phyloP scores from a whole-genome alignment of 148 eudicot genomes.

The Cornus kousa region DNA sequence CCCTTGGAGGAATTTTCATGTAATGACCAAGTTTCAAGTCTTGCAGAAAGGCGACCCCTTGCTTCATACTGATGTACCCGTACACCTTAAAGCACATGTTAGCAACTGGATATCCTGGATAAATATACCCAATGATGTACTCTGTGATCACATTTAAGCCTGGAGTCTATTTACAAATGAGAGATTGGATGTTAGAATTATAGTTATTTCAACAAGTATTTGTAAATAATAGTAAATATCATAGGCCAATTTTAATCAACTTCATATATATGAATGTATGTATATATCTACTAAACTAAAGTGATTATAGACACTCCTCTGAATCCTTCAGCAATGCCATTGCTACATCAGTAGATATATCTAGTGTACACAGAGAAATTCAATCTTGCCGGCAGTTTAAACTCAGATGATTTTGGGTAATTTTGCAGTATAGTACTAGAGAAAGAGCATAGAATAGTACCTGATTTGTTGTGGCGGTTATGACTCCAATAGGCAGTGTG shows the following conservation, averaged over 20 bases:
- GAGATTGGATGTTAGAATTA: not conserved
- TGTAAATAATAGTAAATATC: too few relatives aligned
- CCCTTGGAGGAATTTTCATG: conserved; percentile 66
- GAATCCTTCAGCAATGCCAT: not conserved
- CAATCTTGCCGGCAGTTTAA: not conserved
- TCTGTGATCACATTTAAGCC: conserved; percentile 59
- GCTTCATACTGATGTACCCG: conserved; percentile 52
- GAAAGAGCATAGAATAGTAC: conserved; percentile 18
- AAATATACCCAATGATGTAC: conserved; percentile 52
- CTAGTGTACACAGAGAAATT: not conserved
- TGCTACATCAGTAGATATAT: not conserved
- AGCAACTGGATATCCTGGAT: conserved; percentile 63
- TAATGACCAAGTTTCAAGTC: conserved; percentile 67
- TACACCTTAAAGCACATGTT: conserved; percentile 63
- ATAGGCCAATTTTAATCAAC: not conserved
- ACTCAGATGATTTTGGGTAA: not conserved
- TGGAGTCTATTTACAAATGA: conserved; percentile 33
- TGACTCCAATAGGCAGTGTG: conserved; percentile 65
- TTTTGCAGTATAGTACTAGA: not conserved
- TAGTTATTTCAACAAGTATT: not conserved
- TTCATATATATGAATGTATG: too few relatives aligned
- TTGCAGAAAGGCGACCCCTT: conserved; percentile 48
- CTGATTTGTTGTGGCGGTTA: conserved; percentile 62
- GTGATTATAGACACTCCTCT: not conserved
- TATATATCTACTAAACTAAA: too few relatives aligned